Evolutionary conservation across 495 filamentous ascomycete genomes (phyloP), one percentile per base, ranked within the genome.

Genomic region (Amphirosellinia nigrospora): DNA sequence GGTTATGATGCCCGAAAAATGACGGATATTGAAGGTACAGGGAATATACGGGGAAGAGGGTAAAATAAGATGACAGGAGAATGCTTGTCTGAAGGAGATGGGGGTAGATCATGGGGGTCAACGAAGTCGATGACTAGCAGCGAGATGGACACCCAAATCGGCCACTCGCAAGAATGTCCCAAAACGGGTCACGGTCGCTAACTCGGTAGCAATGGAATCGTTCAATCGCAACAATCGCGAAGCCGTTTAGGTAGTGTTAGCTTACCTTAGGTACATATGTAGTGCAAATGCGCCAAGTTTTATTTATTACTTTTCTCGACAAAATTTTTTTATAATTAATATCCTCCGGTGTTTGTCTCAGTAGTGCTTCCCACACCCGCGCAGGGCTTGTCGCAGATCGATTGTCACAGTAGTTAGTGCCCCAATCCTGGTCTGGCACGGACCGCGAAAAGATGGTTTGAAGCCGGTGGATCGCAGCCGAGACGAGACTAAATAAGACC

Each of bases 91-190:
- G 26, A 11, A n/a, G 32, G 43, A 48, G 15, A 10, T 46, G 61
- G 41, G 28, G 43, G 50, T 64, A 16, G 61, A 21, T n/a, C 19
- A 21, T 4, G 23, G 48, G 21, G 50, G 30, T 46, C 30, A 11
- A 46, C 61, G 43, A 48, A 36, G 41, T 21, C 11, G 61, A 36
- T 28, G 61, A 62, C 21, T 28, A 39, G 34, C 32, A n/a, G 32
- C 39, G 26, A 30, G 26, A 30, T 53, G 50, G 4, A 30, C 50
- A 23, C 48, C 23, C 28, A 52, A 41, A 21, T 52, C 43, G 34
- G 15, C 58, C 43, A 30, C 34, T 70, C 68, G 68, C 68, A 70
- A 64, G 68, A 70, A 64, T 70, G 60, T 58, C 68, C 60, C 60
- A 34, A 70, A 70, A 64, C 13, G 68, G 68, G 8, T 46, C 39